Evolutionary conservation across 129 eudicot species (phyloP).

Genomic region (Helichrysum umbraculigerum): DNA sequence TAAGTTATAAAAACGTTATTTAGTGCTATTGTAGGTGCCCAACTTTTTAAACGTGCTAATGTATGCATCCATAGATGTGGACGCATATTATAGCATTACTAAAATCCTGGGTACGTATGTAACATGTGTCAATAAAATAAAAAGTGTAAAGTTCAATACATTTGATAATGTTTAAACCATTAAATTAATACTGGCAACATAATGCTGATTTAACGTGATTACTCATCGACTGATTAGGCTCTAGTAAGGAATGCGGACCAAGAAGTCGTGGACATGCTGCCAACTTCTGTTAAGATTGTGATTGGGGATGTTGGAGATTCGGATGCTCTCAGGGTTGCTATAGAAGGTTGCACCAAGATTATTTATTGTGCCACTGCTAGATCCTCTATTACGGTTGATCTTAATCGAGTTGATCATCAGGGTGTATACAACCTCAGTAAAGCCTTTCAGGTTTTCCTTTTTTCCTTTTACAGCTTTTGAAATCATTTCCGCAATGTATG

Average conservation of each 20-base stretch:
- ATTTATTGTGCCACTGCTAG: conserved; percentile 98
- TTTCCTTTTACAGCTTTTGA: not conserved
- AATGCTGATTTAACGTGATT: not conserved
- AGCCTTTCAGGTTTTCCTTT: conserved; percentile 79
- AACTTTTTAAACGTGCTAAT: no score
- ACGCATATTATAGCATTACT: no score
- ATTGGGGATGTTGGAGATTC: conserved; percentile 97
- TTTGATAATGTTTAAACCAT: no score
- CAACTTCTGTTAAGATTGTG: conserved; percentile 86
- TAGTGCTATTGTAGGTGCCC: not conserved
- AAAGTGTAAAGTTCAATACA: not conserved
- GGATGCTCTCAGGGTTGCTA: conserved; percentile 56
- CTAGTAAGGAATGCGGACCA: conserved; percentile 73
- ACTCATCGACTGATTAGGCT: conserved; percentile 44
- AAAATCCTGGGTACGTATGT: no score
- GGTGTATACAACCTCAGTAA: conserved; percentile 94
- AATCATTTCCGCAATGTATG: not conserved
- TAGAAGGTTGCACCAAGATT: conserved; percentile 89
- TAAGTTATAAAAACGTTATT: no score
- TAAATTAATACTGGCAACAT: not conserved
- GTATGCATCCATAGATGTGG: no score
- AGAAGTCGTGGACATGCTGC: conserved; percentile 82
- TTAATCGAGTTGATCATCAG: conserved; percentile 83
- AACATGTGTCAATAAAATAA: no score
- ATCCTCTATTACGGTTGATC: conserved; percentile 92